phyloP scores from a whole-genome alignment of 1,284 basidiomycete genomes.

The Microbotryum silenes-acaulis region DNA sequence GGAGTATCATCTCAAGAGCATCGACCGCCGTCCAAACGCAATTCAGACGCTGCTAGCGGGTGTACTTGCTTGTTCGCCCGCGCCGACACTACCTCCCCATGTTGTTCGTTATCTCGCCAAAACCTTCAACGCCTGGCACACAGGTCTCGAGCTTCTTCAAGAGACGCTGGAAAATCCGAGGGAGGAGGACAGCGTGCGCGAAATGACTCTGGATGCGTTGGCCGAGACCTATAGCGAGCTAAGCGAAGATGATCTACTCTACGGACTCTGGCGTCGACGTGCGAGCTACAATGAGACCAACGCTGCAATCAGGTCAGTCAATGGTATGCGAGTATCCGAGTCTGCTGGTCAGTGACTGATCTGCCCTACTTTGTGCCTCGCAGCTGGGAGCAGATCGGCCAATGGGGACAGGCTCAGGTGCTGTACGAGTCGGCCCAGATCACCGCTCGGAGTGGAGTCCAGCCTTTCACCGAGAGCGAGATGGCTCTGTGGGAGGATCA shows the following conservation, averaged over 20 bases:
- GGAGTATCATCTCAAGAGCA: constrained; percentile 86
- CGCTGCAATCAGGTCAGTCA: constrained; percentile 53
- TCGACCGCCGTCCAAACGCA: constrained; percentile 86
- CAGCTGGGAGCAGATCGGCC: constrained; percentile 76
- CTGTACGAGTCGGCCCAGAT: constrained; percentile 82
- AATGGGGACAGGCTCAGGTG: constrained; percentile 88
- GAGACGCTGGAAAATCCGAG: constrained; percentile 55
- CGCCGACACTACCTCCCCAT: constrained; percentile 84
- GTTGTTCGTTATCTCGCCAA: constrained; percentile 95
- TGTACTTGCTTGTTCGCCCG: constrained; percentile 72
- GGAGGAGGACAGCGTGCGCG: constrained; percentile 72
- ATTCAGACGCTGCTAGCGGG: constrained; percentile 85
- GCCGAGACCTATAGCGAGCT: constrained; percentile 94
- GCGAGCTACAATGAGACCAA: constrained; percentile 86
- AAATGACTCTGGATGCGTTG: constrained; percentile 81
- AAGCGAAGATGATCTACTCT: constrained; percentile 94
- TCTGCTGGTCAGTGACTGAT: constrained; percentile 46
- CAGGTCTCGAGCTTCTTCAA: constrained; percentile 80
- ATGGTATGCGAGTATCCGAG: constrained; percentile 33
- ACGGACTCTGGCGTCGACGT: constrained; percentile 89
- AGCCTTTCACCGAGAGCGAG: constrained; percentile 91
- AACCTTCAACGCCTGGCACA: constrained; percentile 93
- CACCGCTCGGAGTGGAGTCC: constrained; percentile 66
- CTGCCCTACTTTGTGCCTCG: not conserved
- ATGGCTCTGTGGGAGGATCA: constrained; percentile 99